These are phyloP conservation scores for Xylaria sp. DNA, from an alignment of 495 filamentous ascomycete genomes.

Conservation along the genomic window DNA sequence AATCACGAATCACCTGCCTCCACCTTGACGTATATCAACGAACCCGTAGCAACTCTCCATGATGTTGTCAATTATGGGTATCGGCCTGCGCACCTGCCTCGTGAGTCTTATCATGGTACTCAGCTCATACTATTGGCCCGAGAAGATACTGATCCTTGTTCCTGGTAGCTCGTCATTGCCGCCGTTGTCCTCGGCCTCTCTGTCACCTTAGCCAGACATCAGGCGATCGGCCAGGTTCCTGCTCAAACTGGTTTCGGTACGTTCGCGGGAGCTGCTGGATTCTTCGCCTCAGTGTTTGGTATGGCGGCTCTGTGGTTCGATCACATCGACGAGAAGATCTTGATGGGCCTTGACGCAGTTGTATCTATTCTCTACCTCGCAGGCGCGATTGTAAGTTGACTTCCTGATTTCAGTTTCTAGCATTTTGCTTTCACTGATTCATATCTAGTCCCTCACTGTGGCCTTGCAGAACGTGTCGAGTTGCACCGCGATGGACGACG, in stretches of 20 bases:
- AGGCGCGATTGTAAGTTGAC: conserved; percentile 20
- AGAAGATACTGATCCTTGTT: neutral
- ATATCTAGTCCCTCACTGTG: conserved; percentile 8
- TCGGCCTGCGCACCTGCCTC: conserved; percentile 11
- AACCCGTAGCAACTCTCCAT: neutral
- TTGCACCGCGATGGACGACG: neutral
- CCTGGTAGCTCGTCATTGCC: conserved; percentile 42
- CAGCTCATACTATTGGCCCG: neutral
- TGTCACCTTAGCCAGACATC: conserved; percentile 44
- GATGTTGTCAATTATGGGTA: conserved; percentile 13
- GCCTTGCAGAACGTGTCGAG: conserved; percentile 12
- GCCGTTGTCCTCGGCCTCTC: conserved; percentile 51
- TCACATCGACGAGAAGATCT: conserved; percentile 32
- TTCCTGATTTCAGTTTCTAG: neutral
- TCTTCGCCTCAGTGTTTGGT: conserved; percentile 41
- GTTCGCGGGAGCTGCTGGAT: conserved; percentile 43
- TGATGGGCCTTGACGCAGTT: conserved; percentile 39
- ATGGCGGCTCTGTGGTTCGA: conserved; percentile 33
- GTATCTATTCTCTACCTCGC: conserved; percentile 21
- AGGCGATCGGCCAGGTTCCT: conserved; percentile 38
- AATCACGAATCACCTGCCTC: neutral
- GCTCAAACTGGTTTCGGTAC: conserved; percentile 39
- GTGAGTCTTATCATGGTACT: conserved; percentile 3
- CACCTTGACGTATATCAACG: neutral
- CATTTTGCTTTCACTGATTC: neutral